These are phyloP conservation scores for Metarhizium humberi DNA, from an alignment of 2,329 filamentous ascomycete genomes.

Conservation along the genomic window DNA sequence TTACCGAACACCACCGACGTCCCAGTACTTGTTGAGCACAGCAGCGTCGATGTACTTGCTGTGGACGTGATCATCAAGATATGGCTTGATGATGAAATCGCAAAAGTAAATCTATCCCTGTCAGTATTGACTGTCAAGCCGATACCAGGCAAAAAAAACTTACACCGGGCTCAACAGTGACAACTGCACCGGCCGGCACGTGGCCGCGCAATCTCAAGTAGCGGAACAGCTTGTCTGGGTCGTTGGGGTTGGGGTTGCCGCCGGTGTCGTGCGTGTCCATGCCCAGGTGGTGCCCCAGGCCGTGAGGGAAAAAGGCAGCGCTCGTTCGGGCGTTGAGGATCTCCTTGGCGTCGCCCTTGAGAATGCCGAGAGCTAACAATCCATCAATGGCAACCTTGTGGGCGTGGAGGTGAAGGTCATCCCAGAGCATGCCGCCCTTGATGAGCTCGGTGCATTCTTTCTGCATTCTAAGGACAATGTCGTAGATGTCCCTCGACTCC, in stretches of 20 bases:
- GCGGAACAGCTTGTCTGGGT: conserved; percentile 75
- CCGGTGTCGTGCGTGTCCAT: conserved; percentile 89
- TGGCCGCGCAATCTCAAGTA: conserved; percentile 73
- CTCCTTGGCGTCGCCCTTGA: conserved; percentile 58
- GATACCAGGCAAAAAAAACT: conserved; percentile 20
- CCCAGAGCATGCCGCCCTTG: conserved; percentile 67
- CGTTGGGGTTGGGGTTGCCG: conserved; percentile 67
- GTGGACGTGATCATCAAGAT: conserved; percentile 61
- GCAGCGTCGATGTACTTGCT: conserved; percentile 65
- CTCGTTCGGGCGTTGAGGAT: conserved; percentile 73
- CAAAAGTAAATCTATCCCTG: conserved; percentile 72
- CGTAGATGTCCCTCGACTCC: conserved; percentile 67
- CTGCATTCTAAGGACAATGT: conserved; percentile 83
- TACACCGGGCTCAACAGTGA: conserved; percentile 91
- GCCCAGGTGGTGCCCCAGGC: conserved; percentile 81
- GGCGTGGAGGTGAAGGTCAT: conserved; percentile 70
- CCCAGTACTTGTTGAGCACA: conserved; percentile 72
- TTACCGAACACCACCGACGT: conserved; percentile 64
- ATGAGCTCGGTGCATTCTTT: conserved; percentile 63
- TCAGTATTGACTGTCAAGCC: conserved; percentile 2
- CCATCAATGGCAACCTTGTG: conserved; percentile 78
- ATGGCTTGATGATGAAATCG: conserved; percentile 77
- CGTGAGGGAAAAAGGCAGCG: conserved; percentile 85
- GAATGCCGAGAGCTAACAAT: conserved; percentile 64
- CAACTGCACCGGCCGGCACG: conserved; percentile 69